Base-by-base conservation (phyloP, 116 monocot species). In the Cymodocea nodosa region DNA sequence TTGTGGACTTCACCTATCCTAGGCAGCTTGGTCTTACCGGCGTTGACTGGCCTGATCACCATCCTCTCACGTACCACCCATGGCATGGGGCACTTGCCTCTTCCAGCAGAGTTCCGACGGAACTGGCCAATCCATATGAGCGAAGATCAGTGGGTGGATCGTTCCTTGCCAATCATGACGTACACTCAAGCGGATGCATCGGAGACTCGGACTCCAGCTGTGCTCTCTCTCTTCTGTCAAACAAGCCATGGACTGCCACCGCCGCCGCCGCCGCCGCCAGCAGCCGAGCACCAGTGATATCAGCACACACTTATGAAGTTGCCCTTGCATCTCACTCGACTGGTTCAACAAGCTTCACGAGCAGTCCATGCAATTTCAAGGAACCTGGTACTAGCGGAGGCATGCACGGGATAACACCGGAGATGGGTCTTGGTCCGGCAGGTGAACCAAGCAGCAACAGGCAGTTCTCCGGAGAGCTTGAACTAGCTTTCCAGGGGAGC, bases 181-280 rank as follows among this genome's bases (percentile, higher is more conserved):
- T 85, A 14, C 71, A 74, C 30, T 60, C 67, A 14, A 67, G 72
- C 6, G 80, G 77, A 69, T 68, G 76, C 60, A 48, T 82, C 13
- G 82, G 78, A 67, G 78, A 76, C 68, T 56, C 81, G 7, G 82
- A 92, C 67, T 82, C 87, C 64, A 80, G 78, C 82, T 82, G 91
- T 92, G 91, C 91, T 92, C 91, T 92, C 91, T 92, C 91, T 92
- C 91, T 92, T 92, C 91, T 92, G 91, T 92, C 91, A 92, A 82
- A 68, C 66, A 78, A 84, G 59, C 82, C 82, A 71, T 84, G 80
- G 82, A 14, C 37, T n/a, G 35, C 66, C n/a, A 13, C 53, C 11
- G n/a, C 19, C 15, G 19, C 53, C 11, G n/a, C 19, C 15, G n/a
- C 66, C n/a, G 19, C 53, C 4, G n/a, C 12, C 18, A 73, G 70